These are phyloP conservation scores for Fusarium sulawesiense DNA, from an alignment of 2,329 filamentous ascomycete species.

Conservation along the genomic window DNA sequence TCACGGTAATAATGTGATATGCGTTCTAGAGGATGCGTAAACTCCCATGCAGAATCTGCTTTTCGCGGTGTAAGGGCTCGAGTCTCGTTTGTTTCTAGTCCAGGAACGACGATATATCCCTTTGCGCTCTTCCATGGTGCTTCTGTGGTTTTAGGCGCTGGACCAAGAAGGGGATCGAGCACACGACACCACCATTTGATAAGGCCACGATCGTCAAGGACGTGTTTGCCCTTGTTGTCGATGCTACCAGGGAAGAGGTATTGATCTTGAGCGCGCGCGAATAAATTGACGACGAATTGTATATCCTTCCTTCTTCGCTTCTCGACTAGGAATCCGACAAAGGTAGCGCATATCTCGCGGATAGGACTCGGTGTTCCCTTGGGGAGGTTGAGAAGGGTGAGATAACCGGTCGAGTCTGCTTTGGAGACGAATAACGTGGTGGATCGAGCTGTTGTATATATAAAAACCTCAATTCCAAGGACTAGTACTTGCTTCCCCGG, in stretches of 20 bases:
- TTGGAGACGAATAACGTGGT: conserved; percentile 96
- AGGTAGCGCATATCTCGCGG: conserved; percentile 77
- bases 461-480: conserved; percentile 85
- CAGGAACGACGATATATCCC: conserved; percentile 88
- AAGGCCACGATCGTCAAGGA: conserved; percentile 88
- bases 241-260: conserved; percentile 95
- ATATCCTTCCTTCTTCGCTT: conserved; percentile 72
- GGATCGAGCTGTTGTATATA: conserved; percentile 83
- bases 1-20: conserved; percentile 72
- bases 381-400: conserved; percentile 73
- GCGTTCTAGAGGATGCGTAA: conserved; percentile 76
- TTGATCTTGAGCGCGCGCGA: conserved; percentile 90
- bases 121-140: conserved; percentile 63
- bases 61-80: conserved; percentile 77
- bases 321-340: conserved; percentile 79
- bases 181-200: conserved; percentile 97
- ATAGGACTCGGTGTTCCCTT: conserved; percentile 77
- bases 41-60: conserved; percentile 67
- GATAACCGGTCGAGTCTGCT: conserved; percentile 93
- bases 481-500: conserved; percentile 69
- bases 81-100: conserved; percentile 84
- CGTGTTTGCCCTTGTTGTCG: conserved; percentile 86
- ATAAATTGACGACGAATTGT: conserved; percentile 84
- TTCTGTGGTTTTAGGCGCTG: conserved; percentile 52
- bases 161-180: conserved; percentile 77